Evolutionary conservation across 2,329 filamentous ascomycete species (phyloP).

Genomic region (Lomentospora prolificans): DNA sequence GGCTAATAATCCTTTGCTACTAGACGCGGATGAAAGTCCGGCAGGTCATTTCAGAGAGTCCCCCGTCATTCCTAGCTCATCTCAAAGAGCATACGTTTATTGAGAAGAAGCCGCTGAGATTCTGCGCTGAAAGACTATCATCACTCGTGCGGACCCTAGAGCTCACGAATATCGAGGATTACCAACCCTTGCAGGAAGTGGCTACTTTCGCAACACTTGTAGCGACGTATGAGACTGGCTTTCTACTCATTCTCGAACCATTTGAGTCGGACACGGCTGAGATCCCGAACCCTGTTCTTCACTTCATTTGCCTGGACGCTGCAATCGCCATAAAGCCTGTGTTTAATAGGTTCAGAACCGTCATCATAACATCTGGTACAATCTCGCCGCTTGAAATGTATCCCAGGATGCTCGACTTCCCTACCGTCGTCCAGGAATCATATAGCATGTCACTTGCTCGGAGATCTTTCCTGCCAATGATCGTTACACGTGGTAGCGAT

Average conservation of each 20-base stretch:
- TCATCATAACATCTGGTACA: constrained; percentile 96
- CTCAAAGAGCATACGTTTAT: constrained; percentile 95
- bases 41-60: constrained; percentile 94
- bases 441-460: constrained; percentile 94
- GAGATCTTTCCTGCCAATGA: constrained; percentile 94
- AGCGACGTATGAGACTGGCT: constrained; percentile 94
- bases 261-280: constrained; percentile 93
- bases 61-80: constrained; percentile 84
- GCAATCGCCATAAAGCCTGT: constrained; percentile 97
- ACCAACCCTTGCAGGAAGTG: constrained; percentile 91
- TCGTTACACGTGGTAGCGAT: constrained; percentile 89
- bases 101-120: constrained; percentile 86
- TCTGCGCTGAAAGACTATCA: constrained; percentile 89
- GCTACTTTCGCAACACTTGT: constrained; percentile 95
- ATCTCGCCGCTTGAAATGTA: constrained; percentile 98
- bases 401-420: constrained; percentile 94
- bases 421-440: constrained; percentile 87
- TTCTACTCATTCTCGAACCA: constrained; percentile 91
- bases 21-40: constrained; percentile 95
- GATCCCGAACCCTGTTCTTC: constrained; percentile 91
- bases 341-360: constrained; percentile 93
- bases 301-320: constrained; percentile 93
- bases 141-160: constrained; percentile 92
- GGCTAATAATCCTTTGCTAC: background rate
- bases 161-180: constrained; percentile 96